Percentiles rank a stretch among this genome's conserved stretches.
These are phyloP conservation scores for Lecanoromycetidae sp. DNA, from an alignment of 2,329 filamentous ascomycete genomes.

Conservation along the genomic window DNA sequence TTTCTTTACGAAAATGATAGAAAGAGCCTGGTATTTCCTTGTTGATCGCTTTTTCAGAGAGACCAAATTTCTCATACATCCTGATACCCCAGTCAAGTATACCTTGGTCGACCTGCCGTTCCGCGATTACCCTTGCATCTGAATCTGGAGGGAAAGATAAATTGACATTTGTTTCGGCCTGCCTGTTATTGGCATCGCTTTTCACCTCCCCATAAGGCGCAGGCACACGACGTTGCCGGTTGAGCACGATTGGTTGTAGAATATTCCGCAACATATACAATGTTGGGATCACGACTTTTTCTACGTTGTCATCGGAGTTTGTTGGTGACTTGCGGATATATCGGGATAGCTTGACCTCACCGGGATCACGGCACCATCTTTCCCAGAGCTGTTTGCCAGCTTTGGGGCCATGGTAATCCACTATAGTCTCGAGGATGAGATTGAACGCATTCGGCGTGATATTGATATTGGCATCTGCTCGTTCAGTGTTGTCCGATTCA, in stretches of 20 bases:
- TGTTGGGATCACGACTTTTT: constrained; percentile 12
- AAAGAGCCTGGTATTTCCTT: constrained; percentile 7
- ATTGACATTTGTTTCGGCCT: not conserved
- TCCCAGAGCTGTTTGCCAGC: constrained; percentile 14
- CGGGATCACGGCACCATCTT: constrained; percentile 12
- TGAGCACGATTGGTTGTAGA: constrained; percentile 10
- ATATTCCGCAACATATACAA: constrained; percentile 13
- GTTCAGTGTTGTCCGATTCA: not conserved
- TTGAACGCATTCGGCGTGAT: constrained; percentile 15
- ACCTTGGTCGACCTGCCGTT: not conserved
- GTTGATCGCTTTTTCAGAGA: constrained; percentile 14
- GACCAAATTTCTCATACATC: constrained; percentile 12
- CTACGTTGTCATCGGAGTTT: not conserved
- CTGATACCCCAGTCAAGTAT: constrained; percentile 10
- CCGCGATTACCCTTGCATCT: too few species aligned
- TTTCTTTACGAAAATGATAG: not conserved
- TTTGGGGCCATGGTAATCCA: constrained; percentile 6
- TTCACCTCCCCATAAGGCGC: too few species aligned
- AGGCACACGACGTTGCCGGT: too few species aligned
- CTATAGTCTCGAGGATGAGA: constrained; percentile 13
- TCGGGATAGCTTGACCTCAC: not conserved
- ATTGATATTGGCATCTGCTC: not conserved
- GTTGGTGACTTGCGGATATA: not conserved
- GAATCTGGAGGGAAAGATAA: too few species aligned
- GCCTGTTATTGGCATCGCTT: not conserved